These are phyloP conservation scores for Passiflora organensis DNA, from an alignment of 345 rosid genomes.

Conservation along the genomic window DNA sequence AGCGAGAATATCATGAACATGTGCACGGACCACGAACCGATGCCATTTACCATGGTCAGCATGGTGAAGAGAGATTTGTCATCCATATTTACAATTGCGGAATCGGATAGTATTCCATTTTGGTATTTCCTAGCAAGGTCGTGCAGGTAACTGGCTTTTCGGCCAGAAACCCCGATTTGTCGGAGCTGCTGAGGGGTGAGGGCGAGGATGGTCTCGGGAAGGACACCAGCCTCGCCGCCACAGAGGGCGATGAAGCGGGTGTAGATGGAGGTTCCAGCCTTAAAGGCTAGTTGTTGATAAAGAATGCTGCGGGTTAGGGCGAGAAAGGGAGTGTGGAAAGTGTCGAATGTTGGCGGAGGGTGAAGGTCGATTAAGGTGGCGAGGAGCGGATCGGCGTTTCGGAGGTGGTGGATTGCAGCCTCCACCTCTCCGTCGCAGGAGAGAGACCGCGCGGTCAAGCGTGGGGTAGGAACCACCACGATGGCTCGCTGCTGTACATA, in stretches of 20 bases:
- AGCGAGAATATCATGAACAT: slow-evolving; percentile 97
- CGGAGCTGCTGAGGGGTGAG: slow-evolving; percentile 74
- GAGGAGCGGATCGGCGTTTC: slow-evolving; percentile 65
- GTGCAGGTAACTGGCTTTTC: slow-evolving; percentile 90
- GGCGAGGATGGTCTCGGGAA: slow-evolving; percentile 66
- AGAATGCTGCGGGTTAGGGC: slow-evolving; percentile 88
- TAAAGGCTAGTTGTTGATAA: slow-evolving; percentile 83
- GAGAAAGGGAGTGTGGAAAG: slow-evolving; percentile 72
- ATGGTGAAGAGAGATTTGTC: slow-evolving; percentile 91
- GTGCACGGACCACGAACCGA: slow-evolving; percentile 98
- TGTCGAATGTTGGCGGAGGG: slow-evolving; percentile 69
- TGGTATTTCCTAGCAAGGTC: slow-evolving; percentile 91
- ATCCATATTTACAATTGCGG: slow-evolving; percentile 78
- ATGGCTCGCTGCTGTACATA: slow-evolving; percentile 33
- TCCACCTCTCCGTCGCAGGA: slow-evolving; percentile 86
- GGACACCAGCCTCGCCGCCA: slow-evolving; percentile 67
- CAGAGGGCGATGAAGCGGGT: slow-evolving; percentile 80
- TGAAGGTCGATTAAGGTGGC: slow-evolving; percentile 57
- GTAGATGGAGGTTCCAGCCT: slow-evolving; percentile 87
- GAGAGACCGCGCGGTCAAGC: slow-evolving; percentile 59
- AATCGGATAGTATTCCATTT: slow-evolving; percentile 77
- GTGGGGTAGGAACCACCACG: slow-evolving; percentile 24
- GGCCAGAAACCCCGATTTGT: slow-evolving; percentile 86
- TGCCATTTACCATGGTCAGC: slow-evolving; percentile 98
- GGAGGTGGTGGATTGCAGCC: slow-evolving; percentile 67